phyloP scores from a whole-genome alignment of 2,329 filamentous ascomycete species.

The Colletotrichum sp. region DNA sequence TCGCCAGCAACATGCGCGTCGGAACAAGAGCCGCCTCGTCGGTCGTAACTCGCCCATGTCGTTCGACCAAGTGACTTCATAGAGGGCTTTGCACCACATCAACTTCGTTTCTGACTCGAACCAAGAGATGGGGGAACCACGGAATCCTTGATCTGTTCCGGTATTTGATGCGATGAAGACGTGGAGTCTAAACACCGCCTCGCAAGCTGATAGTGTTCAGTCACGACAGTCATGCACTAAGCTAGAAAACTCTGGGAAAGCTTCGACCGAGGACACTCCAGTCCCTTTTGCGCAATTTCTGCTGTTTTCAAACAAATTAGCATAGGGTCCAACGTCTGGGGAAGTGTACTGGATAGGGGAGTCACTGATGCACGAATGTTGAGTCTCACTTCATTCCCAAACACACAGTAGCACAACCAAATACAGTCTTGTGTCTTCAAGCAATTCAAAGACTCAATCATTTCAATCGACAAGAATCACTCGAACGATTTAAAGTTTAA shows the following conservation, averaged over 20 bases:
- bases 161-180: not conserved
- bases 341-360: not conserved
- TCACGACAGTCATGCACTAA: fast-evolving
- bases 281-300: fast-evolving
- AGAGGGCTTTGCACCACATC: fast-evolving
- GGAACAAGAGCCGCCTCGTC: not conserved
- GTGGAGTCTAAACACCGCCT: not conserved
- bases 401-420: not conserved
- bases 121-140: fast-evolving
- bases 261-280: not conserved
- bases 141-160: not conserved
- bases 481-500: not conserved
- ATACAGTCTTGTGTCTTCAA: not conserved
- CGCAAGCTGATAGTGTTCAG: not conserved
- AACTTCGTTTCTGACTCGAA: not conserved
- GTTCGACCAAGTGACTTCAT: not conserved
- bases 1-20: not conserved
- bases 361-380: not conserved
- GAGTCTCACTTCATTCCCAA: not conserved
- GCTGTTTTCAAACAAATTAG: fast-evolving
- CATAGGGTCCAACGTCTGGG: fast-evolving
- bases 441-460: not conserved
- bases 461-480: not conserved
- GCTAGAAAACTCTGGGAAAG: not conserved
- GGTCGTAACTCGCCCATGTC: fast-evolving